Evolutionary conservation across 1,284 basidiomycete genomes (phyloP), one percentile per base, ranked within the genome.

Genomic region (Ustilago sp.): DNA sequence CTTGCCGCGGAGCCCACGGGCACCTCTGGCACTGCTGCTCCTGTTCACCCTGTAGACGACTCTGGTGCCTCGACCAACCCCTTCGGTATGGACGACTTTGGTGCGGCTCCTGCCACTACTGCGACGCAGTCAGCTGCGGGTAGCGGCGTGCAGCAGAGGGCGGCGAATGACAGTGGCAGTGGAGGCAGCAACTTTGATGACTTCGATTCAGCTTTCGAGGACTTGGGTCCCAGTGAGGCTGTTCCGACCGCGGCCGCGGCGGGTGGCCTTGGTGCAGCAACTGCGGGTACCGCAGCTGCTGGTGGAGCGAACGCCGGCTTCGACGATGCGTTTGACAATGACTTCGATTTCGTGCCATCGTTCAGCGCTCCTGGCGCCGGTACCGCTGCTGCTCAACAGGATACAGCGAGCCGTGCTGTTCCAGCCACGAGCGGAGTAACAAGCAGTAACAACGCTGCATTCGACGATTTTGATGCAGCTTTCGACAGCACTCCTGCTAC

Each of bases 171-270:
- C 62, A 70, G 69, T 34, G 68, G 62, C 35, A 64, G 78, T 43
- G 70, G n/a, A 19, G 43, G 70, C 35, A 69, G 59, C 72, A 60
- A 68, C 47, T 74, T 83, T 56, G 83, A 86, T 62, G 84, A 86
- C 56, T 86, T 86, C 56, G 84, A 86, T 36, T 74, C 79, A 36
- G 84, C 84, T 0, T 86, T 86, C 53, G 80, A 82, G 39, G 83
- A 84, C 51, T 68, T 86, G 19, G 83, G 83, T 11, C 75, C 79
- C 1, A 70, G 77, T 0, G 66, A 79, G 31, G 68, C 77, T 28
- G 79, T 80, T n/a, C 79, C 75, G 19, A 53, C 65, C 23, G 48
- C 71, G 19, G 51, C 54, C 12, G 47, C 66, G 5, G 68, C 47
- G 23, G 47, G 47, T 50, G 47, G 47, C n/a, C 13, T 35, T 0